These are phyloP conservation scores for Globisporangium solare DNA, from an alignment of 352 stramenopile genomes.

Conservation along the genomic window DNA sequence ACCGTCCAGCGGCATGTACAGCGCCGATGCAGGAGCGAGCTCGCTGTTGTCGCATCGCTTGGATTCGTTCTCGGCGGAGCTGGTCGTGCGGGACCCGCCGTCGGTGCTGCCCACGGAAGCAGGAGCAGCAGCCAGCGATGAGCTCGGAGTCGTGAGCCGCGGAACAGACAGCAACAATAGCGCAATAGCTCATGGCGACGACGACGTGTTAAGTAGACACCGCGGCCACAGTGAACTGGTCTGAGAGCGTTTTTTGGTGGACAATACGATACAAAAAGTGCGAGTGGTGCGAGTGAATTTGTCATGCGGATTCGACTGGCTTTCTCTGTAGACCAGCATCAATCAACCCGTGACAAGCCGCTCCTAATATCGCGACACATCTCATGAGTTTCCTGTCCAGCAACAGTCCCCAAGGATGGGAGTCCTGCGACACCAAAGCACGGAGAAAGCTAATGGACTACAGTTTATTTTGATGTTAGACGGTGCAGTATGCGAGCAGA, in stretches of 20 bases:
- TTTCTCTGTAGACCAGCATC: no score
- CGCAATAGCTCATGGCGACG: background rate
- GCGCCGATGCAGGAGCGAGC: conserved; percentile 5
- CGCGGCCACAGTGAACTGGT: conserved; percentile 9
- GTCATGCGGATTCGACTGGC: background rate
- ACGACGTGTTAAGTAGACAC: conserved; percentile 6
- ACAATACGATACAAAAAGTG: no score
- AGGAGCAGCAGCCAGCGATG: no score
- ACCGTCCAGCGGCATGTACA: background rate
- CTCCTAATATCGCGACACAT: no score
- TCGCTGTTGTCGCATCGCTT: conserved; percentile 2
- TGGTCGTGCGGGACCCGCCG: background rate
- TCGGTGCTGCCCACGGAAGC: no score
- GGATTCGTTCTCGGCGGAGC: background rate
- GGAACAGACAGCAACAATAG: background rate
- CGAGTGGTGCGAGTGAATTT: background rate
- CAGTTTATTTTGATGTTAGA: no score
- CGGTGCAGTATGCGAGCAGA: conserved; percentile 11
- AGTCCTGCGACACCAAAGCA: conserved; percentile 1
- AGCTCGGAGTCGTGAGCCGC: no score
- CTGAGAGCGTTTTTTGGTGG: background rate
- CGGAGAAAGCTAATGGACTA: no score
- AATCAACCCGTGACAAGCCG: no score
- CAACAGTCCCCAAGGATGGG: background rate
- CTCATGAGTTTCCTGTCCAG: no score